phyloP scores from a whole-genome alignment of 441 rosid species.

The Raphanus hybrid region DNA sequence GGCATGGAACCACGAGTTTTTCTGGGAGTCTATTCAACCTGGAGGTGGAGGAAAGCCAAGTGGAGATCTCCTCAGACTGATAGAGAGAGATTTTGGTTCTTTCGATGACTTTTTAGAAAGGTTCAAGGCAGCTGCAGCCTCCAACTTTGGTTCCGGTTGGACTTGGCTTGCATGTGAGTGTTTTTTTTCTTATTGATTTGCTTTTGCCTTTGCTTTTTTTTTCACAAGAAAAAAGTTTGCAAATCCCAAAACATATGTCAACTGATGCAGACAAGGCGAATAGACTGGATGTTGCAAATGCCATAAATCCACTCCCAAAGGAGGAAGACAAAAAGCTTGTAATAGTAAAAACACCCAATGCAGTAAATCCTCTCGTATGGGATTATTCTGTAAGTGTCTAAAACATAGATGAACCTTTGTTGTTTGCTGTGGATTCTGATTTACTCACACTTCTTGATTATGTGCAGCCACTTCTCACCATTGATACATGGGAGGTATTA shows the following conservation, averaged over 20 bases:
- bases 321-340: slow-evolving; percentile 83
- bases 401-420: slow-evolving; percentile 3
- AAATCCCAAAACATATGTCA: background rate
- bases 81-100: slow-evolving; percentile 89
- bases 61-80: slow-evolving; percentile 70
- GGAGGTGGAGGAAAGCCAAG: slow-evolving; percentile 91
- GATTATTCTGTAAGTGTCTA: slow-evolving; percentile 66
- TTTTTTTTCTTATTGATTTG: background rate
- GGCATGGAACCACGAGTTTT: slow-evolving; percentile 96
- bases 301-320: slow-evolving; percentile 65
- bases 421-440: background rate
- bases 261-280: slow-evolving; percentile 71
- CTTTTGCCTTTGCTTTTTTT: background rate
- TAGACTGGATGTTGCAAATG: slow-evolving; percentile 67
- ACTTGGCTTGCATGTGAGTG: no score
- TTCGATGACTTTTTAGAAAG: slow-evolving; percentile 48
- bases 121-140: no score
- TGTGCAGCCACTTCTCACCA: slow-evolving; percentile 56
- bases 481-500: no score
- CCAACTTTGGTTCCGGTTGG: no score
- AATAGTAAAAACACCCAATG: slow-evolving; percentile 82
- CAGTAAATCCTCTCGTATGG: slow-evolving; percentile 90
- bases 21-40: slow-evolving; percentile 94
- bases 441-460: slow-evolving; percentile 10
- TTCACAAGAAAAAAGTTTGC: no score